Percentiles rank a stretch among this genome's conserved stretches.
phyloP scores from a whole-genome alignment of 371 early-diverging fungal genomes.

The Actinomucor elegans region DNA sequence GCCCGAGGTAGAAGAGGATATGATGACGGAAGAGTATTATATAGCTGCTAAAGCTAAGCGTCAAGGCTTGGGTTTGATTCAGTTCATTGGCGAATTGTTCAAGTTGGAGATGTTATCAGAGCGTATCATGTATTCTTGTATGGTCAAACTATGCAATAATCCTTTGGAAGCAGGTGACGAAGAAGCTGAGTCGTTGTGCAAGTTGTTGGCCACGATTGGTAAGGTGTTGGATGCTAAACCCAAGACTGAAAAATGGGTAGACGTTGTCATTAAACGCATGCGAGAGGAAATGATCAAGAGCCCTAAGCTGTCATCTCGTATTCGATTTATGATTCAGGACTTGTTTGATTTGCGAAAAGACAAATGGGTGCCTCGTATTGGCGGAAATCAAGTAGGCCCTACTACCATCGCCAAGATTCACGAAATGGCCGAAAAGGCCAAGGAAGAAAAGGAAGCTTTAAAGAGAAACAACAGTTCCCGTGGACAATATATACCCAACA shows the following conservation, averaged over 20 bases:
- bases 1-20: slow-evolving; percentile 54
- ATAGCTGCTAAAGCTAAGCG: slow-evolving; percentile 90
- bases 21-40: slow-evolving; percentile 80
- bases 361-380: slow-evolving; percentile 73
- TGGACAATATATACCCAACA: slow-evolving; percentile 52
- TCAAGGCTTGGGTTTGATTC: slow-evolving; percentile 88
- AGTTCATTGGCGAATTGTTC: slow-evolving; percentile 95
- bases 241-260: slow-evolving; percentile 54
- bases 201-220: slow-evolving; percentile 88
- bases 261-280: slow-evolving; percentile 78
- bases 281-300: slow-evolving; percentile 61
- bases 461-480: slow-evolving; percentile 64
- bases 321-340: slow-evolving; percentile 92
- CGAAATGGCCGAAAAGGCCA: slow-evolving; percentile 67
- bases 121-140: slow-evolving; percentile 89
- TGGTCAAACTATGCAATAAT: slow-evolving; percentile 72
- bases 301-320: slow-evolving; percentile 73
- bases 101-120: slow-evolving; percentile 85
- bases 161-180: slow-evolving; percentile 86
- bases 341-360: slow-evolving; percentile 84
- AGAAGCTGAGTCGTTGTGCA: slow-evolving; percentile 90
- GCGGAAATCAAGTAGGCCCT: slow-evolving; percentile 64
- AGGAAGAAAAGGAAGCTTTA: slow-evolving; percentile 62
- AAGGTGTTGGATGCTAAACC: slow-evolving; percentile 53
- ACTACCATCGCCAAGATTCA: slow-evolving; percentile 91